Evolutionary conservation across 75 land plant genomes (phyloP), one percentile per base, ranked within the genome.

Genomic region (Cryptomeria japonica): DNA sequence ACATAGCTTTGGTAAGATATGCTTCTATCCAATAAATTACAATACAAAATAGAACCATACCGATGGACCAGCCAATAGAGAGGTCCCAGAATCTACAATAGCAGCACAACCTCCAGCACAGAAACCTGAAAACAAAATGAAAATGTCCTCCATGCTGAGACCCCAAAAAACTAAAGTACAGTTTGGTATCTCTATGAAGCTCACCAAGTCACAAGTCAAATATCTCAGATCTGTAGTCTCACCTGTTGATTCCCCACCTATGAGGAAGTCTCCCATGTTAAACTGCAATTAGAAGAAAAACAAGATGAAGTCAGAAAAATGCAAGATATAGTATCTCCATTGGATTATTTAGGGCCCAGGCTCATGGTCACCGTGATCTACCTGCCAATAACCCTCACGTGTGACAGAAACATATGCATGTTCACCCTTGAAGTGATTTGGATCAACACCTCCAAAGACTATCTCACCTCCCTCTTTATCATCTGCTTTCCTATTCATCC

Each of bases 321-420:
- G 14, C 77, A 75, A 75, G 77, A 75, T 12, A 58, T 86, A 38
- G 18, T 42, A 53, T 53, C 7, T 28, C 0, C 22, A 31, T 83
- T 34, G 42, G 70, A 56, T 51, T 7, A 19, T 14, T 47, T 5
- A 16, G 31, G 22, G 28, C 68, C 68, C 8, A 64, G n/a, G 31
- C 70, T 10, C 11, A 25, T 73, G 56, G 31, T 47, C 12, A 86
- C 39, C 19, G 36, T n/a, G 41, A 28, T 87, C n/a, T 49, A 98
- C 99, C 98, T 98, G 97, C 99, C 99, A 98, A 86, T 96, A 98
- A 14, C 97, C 99, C 87, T 98, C 92, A 85, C 93, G 88, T 4
- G 98, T 94, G 68, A 98, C 96, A 85, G 97, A 94, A 38, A 96
- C 96, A 89, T 95, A 98, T 2, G 94, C 92, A 75, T 98, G 98